These are phyloP conservation scores for Sordariomycetes sp. DNA, from an alignment of 2,329 filamentous ascomycete species.

Conservation along the genomic window DNA sequence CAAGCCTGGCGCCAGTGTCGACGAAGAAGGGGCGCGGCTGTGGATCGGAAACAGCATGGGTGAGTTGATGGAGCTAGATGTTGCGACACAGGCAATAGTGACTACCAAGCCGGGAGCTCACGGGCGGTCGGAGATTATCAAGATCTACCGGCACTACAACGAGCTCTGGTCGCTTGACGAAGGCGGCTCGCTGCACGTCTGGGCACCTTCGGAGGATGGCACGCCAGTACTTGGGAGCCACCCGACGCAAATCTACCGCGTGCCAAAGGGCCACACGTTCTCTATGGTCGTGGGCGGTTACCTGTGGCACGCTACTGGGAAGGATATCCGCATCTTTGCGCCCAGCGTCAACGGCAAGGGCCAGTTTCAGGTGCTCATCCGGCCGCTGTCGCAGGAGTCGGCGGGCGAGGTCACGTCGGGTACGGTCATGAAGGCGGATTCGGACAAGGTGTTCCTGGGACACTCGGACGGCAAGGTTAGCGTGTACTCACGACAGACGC, in stretches of 20 bases:
- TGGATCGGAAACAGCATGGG: slow-evolving; percentile 88
- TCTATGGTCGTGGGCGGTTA: slow-evolving; percentile 77
- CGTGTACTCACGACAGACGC: slow-evolving; percentile 73
- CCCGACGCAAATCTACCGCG: slow-evolving; percentile 59
- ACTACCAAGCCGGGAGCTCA: slow-evolving; percentile 60
- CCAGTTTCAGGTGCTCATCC: slow-evolving; percentile 63
- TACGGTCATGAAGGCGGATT: slow-evolving; percentile 58
- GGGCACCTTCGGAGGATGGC: slow-evolving; percentile 62
- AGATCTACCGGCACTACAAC: slow-evolving; percentile 73
- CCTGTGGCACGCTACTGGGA: slow-evolving; percentile 80
- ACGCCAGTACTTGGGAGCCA: slow-evolving; percentile 62
- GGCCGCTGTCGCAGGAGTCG: slow-evolving; percentile 56
- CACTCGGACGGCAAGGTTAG: slow-evolving; percentile 90
- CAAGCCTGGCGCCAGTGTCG: slow-evolving; percentile 64
- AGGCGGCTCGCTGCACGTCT: slow-evolving; percentile 72
- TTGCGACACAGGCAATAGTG: slow-evolving; percentile 58
- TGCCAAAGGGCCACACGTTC: slow-evolving; percentile 73
- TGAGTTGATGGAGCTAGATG: slow-evolving; percentile 81
- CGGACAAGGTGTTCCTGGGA: slow-evolving; percentile 75
- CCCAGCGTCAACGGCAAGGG: slow-evolving; percentile 55
- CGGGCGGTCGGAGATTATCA: slow-evolving; percentile 64
- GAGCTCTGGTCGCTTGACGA: slow-evolving; percentile 95
- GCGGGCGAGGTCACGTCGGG: slow-evolving; percentile 83
- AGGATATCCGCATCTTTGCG: slow-evolving; percentile 73
- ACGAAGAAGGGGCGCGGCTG: slow-evolving; percentile 66